A percentile compares a stretch with the other conserved stretches of the same genome.
Conservation (phyloP, 2,329 filamentous ascomycete genomes). For the Neurospora crassa region DNA sequence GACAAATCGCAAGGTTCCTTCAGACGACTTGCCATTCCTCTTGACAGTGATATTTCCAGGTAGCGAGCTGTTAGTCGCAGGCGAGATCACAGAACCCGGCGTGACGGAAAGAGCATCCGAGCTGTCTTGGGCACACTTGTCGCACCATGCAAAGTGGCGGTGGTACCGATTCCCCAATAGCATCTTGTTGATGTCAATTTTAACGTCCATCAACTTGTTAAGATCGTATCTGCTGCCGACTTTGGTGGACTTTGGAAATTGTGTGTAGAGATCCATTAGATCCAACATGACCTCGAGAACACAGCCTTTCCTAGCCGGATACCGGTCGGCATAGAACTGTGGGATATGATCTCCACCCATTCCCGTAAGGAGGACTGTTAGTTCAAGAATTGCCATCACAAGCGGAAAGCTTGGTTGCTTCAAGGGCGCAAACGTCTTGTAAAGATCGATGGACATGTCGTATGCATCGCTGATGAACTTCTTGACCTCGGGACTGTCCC, state of each 20-base stretch:
- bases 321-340: slow-evolving; percentile 38
- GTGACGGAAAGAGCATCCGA: slow-evolving; percentile 19
- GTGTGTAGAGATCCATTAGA: slow-evolving; percentile 83
- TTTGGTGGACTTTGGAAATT: slow-evolving; percentile 65
- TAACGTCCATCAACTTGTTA: slow-evolving; percentile 73
- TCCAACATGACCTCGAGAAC: slow-evolving; percentile 77
- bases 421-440: slow-evolving; percentile 84
- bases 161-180: slow-evolving; percentile 52
- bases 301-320: slow-evolving; percentile 21
- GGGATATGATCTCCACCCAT: slow-evolving; percentile 41
- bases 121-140: slow-evolving; percentile 33
- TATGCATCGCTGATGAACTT: slow-evolving; percentile 61
- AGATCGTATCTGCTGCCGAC: slow-evolving; percentile 64
- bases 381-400: slow-evolving; percentile 71
- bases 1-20: slow-evolving; percentile 82
- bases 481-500: slow-evolving; percentile 32
- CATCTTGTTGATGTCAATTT: slow-evolving; percentile 79
- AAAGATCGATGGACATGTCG: slow-evolving; percentile 77
- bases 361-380: slow-evolving; percentile 61
- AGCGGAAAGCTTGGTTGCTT: slow-evolving; percentile 85
- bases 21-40: slow-evolving; percentile 37
- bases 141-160: slow-evolving; percentile 54
- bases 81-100: slow-evolving; percentile 28
- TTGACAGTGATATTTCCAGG: slow-evolving; percentile 28
- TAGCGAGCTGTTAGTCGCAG: slow-evolving; percentile 29